phyloP scores from a whole-genome alignment of 768 basidiomycete genomes.

The Xerocomus spinulosus region DNA sequence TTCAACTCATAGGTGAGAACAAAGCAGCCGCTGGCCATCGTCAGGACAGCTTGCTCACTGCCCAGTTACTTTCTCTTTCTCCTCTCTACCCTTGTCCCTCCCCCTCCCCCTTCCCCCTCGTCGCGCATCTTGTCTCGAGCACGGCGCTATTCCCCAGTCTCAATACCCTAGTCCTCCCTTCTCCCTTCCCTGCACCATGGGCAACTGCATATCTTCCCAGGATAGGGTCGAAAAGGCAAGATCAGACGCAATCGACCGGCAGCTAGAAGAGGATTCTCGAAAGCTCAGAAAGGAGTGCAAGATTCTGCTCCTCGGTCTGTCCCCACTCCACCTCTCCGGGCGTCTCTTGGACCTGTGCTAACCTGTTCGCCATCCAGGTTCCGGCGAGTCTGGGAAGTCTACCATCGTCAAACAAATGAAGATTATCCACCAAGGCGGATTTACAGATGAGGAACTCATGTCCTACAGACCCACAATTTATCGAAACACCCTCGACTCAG shows the following conservation, averaged over 20 bases:
- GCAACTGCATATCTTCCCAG: slow-evolving; percentile 56
- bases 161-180: not conserved
- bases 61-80: not conserved
- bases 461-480: slow-evolving; percentile 76
- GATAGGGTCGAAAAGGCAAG: slow-evolving; percentile 56
- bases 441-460: slow-evolving; percentile 70
- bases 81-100: too few relatives aligned
- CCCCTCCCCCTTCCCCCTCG: not conserved
- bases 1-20: slow-evolving; percentile 20
- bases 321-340: slow-evolving; percentile 1
- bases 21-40: slow-evolving; percentile 14
- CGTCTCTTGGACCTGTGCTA: slow-evolving; percentile 10
- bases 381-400: slow-evolving; percentile 91
- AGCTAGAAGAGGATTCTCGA: slow-evolving; percentile 81
- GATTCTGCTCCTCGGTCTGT: slow-evolving; percentile 85
- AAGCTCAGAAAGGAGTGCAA: slow-evolving; percentile 86
- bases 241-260: slow-evolving; percentile 75
- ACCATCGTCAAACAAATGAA: slow-evolving; percentile 99
- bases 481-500: slow-evolving; percentile 84
- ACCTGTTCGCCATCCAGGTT: slow-evolving; percentile 48
- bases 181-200: slow-evolving; percentile 40
- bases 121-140: not conserved
- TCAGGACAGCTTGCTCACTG: slow-evolving; percentile 9
- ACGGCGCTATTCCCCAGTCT: not conserved
- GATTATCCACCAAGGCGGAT: slow-evolving; percentile 94